phyloP scores from a whole-genome alignment of 345 rosid genomes.

The Eutrema heterophyllum region DNA sequence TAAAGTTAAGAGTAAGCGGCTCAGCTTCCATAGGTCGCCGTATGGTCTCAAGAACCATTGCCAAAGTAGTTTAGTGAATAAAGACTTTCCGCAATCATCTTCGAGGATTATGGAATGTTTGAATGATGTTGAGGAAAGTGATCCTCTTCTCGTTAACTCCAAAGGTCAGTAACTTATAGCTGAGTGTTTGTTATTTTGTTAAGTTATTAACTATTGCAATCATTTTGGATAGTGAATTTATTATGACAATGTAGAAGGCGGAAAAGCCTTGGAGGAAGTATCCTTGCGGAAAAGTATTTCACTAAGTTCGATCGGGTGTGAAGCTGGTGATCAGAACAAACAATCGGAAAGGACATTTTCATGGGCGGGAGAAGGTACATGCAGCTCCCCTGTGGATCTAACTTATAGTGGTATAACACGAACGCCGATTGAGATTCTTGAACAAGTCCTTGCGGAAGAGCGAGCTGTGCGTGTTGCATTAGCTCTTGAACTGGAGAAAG shows the following conservation, averaged over 20 bases:
- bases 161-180: slow-evolving; percentile 24
- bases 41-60: slow-evolving; percentile 37
- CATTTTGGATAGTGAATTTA: not conserved
- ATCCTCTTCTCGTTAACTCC: slow-evolving; percentile 11
- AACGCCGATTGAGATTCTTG: slow-evolving; percentile 31
- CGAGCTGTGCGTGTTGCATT: slow-evolving; percentile 39
- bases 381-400: slow-evolving; percentile 24
- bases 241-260: not conserved
- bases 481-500: slow-evolving; percentile 65
- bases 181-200: slow-evolving; percentile 2
- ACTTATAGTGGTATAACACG: slow-evolving; percentile 25
- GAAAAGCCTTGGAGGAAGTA: not conserved
- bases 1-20: slow-evolving; percentile 33
- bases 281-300: slow-evolving; percentile 20
- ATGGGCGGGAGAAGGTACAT: slow-evolving; percentile 23
- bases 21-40: slow-evolving; percentile 23
- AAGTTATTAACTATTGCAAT: not conserved
- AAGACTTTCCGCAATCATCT: slow-evolving; percentile 29
- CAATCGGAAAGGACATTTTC: slow-evolving; percentile 24
- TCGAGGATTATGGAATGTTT: slow-evolving; percentile 19
- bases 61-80: slow-evolving; percentile 22
- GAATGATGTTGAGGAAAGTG: slow-evolving; percentile 25
- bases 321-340: slow-evolving; percentile 20
- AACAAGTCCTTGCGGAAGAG: slow-evolving; percentile 46
- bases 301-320: slow-evolving; percentile 16